These are phyloP conservation scores for Helichrysum umbraculigerum DNA, from an alignment of 129 eudicot species.

Conservation along the genomic window DNA sequence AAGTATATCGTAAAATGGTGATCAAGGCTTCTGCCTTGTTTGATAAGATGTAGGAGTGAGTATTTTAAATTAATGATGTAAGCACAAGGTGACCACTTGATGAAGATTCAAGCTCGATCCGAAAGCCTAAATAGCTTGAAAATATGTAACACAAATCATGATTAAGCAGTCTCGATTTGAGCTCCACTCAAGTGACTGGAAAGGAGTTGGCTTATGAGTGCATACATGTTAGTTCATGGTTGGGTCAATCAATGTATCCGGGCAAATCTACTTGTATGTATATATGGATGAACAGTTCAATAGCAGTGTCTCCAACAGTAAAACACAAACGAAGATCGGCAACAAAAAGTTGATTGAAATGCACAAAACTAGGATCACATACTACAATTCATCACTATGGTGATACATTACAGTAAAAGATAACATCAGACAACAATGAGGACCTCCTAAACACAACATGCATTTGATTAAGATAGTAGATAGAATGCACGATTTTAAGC, in stretches of 20 bases:
- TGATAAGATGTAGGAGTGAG: neutral
- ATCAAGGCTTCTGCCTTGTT: neutral
- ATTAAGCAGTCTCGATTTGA: neutral
- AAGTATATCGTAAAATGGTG: no score
- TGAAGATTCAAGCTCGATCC: neutral
- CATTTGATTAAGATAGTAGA: constrained; percentile 18
- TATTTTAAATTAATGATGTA: neutral
- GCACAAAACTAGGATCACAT: constrained; percentile 2
- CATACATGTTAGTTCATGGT: no score
- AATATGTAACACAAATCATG: neutral
- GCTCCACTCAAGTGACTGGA: no score
- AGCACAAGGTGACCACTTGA: neutral
- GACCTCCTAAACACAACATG: constrained; percentile 15
- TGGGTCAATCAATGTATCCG: no score
- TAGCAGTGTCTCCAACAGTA: no score
- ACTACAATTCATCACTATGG: constrained; percentile 3
- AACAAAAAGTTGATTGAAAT: neutral
- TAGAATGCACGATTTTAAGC: constrained; percentile 18
- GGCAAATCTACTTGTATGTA: neutral
- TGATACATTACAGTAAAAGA: constrained; percentile 24
- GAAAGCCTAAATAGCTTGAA: neutral
- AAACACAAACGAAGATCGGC: no score
- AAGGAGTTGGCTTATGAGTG: no score
- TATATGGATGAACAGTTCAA: neutral
- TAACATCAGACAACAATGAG: constrained; percentile 12